Percentiles rank a stretch among this genome's conserved stretches.
Evolutionary conservation across 345 rosid genomes (phyloP).

Genomic region (Lumnitzera littorea): DNA sequence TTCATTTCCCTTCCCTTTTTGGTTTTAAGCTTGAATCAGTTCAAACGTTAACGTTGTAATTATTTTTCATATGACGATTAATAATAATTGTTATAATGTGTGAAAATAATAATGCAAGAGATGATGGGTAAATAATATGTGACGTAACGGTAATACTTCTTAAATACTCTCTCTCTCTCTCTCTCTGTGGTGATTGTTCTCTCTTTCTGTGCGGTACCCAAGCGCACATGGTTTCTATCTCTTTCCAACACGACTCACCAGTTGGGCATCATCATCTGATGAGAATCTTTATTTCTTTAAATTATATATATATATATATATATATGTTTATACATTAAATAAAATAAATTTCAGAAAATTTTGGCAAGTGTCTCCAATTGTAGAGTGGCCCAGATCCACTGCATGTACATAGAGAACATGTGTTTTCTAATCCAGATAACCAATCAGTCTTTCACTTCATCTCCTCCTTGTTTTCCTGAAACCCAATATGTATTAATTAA

Average conservation of each 20-base stretch:
- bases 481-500: background rate
- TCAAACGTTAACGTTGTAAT: too few species aligned
- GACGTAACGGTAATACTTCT: background rate
- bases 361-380: background rate
- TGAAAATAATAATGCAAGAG: too few species aligned
- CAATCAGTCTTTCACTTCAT: conserved; percentile 22
- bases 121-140: too few species aligned
- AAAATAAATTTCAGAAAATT: too few species aligned
- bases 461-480: background rate
- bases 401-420: conserved; percentile 30
- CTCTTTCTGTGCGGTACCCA: conserved; percentile 14
- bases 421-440: background rate
- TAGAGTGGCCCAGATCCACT: conserved; percentile 37
- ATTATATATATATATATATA: background rate
- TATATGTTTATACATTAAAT: too few species aligned
- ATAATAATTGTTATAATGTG: too few species aligned
- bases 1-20: too few species aligned
- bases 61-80: too few species aligned
- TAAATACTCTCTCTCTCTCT: conserved; percentile 2
- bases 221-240: conserved; percentile 38
- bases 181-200: conserved; percentile 1
- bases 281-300: conserved; percentile 18
- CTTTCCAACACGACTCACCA: conserved; percentile 37
- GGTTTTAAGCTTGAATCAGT: too few species aligned
- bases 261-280: conserved; percentile 13